Base-by-base conservation (phyloP, 177 flowering plant genomes). In the Vitis hybrid region DNA sequence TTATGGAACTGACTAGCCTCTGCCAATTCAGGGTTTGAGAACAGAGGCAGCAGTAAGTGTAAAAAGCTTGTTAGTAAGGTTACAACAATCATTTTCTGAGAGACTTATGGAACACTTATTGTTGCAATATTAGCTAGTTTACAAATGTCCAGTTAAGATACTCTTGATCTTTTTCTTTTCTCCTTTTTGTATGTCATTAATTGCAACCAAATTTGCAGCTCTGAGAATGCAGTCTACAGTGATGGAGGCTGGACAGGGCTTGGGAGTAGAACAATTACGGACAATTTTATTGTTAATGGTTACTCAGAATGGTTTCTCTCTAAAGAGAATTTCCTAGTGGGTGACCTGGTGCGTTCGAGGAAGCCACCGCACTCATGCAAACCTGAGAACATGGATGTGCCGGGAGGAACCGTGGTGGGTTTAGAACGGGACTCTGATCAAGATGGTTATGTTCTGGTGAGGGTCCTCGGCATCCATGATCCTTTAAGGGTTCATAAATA, bases 391-490 rank as follows among this genome's bases (percentile, higher is more conserved):
- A 92, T 92, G 95, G 80, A 80, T 21, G 72, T 94, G 66, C 95
- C 97, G 2, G 95, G 86, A 68, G 98, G 95, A 67, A 81, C 73
- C 1, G 81, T 94, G 11, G 98, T 92, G 60, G 97, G 97, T 64
- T 62, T 89, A 54, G 94, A 92, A 52, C 75, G 76, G 3, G 82
- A 78, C 18, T 70, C 73, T 12, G 88, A 87, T 70, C 75, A 64
- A 54, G 84, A 82, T 70, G 84, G 83, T 56, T 90, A 77, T 78
- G 86, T 89, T 65, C 76, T 94, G 62, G 94, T 92, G 24, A 84
- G 91, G 77, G 89, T 92, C 40, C 98, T 80, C 61, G 93, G 97
- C 10, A 75, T 91, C 68, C 97, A 90, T 75, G 93, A 91, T 77
- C 98, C 98, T 4, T 52, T 88, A 62, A 82, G 97, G 75, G 85